phyloP scores from a whole-genome alignment of 2,329 filamentous ascomycete species.

The Trichoderma sp. region DNA sequence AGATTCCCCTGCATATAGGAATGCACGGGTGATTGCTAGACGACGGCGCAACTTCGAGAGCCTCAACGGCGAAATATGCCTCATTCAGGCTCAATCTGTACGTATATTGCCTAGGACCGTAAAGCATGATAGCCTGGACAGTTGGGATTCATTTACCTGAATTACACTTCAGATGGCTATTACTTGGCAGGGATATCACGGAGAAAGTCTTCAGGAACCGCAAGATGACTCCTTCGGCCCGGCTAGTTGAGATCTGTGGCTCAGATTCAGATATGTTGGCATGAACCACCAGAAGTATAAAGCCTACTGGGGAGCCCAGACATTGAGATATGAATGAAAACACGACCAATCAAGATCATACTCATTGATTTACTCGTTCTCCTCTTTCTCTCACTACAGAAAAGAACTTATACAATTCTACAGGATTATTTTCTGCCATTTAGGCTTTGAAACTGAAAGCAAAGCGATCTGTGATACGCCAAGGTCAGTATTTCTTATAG shows the following conservation, averaged over 20 bases:
- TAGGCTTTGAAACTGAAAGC: background rate
- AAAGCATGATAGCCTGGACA: background rate
- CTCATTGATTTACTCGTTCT: background rate
- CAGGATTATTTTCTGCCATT: background rate
- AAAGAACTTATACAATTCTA: background rate
- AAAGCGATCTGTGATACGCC: background rate
- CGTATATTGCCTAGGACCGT: background rate
- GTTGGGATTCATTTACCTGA: background rate
- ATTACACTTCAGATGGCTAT: background rate
- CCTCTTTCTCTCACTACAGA: background rate
- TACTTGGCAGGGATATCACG: background rate
- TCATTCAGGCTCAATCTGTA: constrained; percentile 17
- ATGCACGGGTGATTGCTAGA: background rate
- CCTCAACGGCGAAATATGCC: background rate
- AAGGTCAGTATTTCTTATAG: background rate
- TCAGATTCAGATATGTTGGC: background rate
- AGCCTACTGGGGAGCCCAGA: background rate
- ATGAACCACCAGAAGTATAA: background rate
- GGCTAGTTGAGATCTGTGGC: background rate
- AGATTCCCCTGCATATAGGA: background rate
- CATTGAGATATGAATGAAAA: background rate
- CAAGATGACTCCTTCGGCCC: background rate
- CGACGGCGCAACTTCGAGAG: background rate
- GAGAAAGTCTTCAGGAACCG: background rate
- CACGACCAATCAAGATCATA: background rate